Evolutionary conservation across 2,329 filamentous ascomycete species (phyloP), one percentile per base, ranked within the genome.

Genomic region (Kalmusia sp.): DNA sequence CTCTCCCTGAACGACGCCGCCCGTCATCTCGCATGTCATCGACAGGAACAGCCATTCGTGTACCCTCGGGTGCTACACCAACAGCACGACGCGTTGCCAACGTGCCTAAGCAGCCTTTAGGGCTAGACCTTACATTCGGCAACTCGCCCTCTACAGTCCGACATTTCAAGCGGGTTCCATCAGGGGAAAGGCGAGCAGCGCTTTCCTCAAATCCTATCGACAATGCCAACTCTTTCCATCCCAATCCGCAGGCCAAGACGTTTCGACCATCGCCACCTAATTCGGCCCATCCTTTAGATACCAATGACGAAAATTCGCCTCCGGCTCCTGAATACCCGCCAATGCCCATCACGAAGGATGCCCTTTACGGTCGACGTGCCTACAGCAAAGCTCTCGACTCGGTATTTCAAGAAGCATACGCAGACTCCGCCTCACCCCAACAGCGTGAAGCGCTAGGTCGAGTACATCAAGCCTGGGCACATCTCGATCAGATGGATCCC

Each of bases 101-200:
- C 27, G 53, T 61, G 22, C 61, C 66, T 7, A 92, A 91, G 74
- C 88, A 91, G 59, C 93, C 93, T 0, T 82, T 97, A 2, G 92
- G 92, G 50, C 84, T 95, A 1, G 92, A 98, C 67, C 88, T 96
- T 80, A 96, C 89, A 5, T 98, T 96, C 76, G 95, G 93, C 46
- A 98, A 98, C 74, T 90, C 88, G 6, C 91, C 91, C 1, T 97
- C 93, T 1, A 96, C 93, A 14, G 91, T 96, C 61, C 88, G 93
- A 49, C 88, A 96, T 47, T 98, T 97, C 79, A 90, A 91, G 59
- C 87, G 93, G 21, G 92, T 96, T 1, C 95, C 93, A 0, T 90
- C 91, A 64, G 71, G 79, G 80, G 70, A 74, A 44, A 67, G 69
- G 17, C 64, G 69, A 27, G 59, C 62, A 33, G 69, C 70, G 12